phyloP scores from a whole-genome alignment of 352 stramenopile species.

The Pythium sp. region DNA sequence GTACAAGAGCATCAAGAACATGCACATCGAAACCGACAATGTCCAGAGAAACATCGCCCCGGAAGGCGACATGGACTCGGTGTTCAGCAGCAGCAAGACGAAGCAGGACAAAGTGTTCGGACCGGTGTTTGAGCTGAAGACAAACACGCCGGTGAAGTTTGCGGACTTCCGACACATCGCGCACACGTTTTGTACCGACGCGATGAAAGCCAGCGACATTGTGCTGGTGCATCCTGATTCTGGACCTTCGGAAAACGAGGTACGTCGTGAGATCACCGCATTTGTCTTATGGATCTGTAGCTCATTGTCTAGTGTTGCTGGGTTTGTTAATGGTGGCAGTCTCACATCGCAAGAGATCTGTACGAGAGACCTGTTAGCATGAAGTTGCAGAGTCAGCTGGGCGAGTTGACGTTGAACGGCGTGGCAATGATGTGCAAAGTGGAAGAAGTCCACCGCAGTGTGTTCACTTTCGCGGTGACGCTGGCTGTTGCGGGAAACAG shows the following conservation, averaged over 20 bases:
- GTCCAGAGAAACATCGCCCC: slow-evolving; percentile 8
- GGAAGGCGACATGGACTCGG: neutral
- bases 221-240: neutral
- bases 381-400: neutral
- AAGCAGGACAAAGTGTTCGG: slow-evolving; percentile 9
- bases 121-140: slow-evolving; percentile 18
- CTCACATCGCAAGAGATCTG: neutral
- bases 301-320: neutral
- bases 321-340: neutral
- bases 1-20: slow-evolving; percentile 13
- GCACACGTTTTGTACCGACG: neutral
- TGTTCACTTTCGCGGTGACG: slow-evolving; percentile 16
- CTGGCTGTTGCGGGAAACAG: slow-evolving; percentile 5
- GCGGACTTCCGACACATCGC: slow-evolving; percentile 10
- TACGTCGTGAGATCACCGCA: neutral
- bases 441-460: slow-evolving; percentile 12
- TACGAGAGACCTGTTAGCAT: slow-evolving; percentile 1
- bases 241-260: neutral
- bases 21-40: slow-evolving; percentile 14
- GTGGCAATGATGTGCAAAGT: slow-evolving; percentile 8
- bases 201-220: neutral
- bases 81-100: slow-evolving; percentile 15
- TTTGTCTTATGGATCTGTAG: neutral
- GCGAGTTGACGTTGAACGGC: slow-evolving; percentile 9
- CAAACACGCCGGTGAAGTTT: slow-evolving; percentile 11